Base-by-base conservation (phyloP, 179 eudicot species). In the Beta lomatogona region DNA sequence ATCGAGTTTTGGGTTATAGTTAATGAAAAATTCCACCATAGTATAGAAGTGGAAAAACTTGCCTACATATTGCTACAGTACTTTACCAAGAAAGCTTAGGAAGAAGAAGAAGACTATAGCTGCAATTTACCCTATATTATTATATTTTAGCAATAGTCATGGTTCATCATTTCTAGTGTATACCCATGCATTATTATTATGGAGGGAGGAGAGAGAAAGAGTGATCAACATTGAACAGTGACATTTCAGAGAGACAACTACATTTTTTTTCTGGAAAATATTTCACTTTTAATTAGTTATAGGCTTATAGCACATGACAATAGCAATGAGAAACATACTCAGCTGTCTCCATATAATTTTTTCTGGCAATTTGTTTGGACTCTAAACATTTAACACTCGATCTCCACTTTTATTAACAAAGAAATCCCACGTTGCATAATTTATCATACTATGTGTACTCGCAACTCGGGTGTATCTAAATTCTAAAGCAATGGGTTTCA, bases 111-210 rank as follows among this genome's bases (percentile, higher is more conserved):
- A 41, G 31, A 68, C 41, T 36, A 69, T 13, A 69, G 53, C 8
- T 19, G 5, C 3, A 3, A n/a, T 19, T 15, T 28, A 64, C 7
- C 3, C 12, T 25, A 22, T 25, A 36, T 15, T 28, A 6, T 68
- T 53, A 68, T 44, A 18, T 41, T 65, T 11, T 25, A 65, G 69
- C 4, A 65, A 65, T 68, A 14, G 19, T 15, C 41, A 2, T 36
- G 41, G 41, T 36, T 36, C 41, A 36, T 36, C 41, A 36, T 36
- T 36, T 36, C 41, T 36, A 36, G 41, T 41, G n/a, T 69, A 69
- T 69, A 9, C 45, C 46, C 71, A 69, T 69, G 73, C 53, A 69
- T 45, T 69, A 41, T 63, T 22, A 64, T 64, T 25, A 64, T 64
- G 68, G 31, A 8, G 36, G 36, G n/a, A 21, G 68, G 25, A 22